phyloP scores from a whole-genome alignment of 768 basidiomycete genomes.

The Tylopilus plumbeoviolaceoides region DNA sequence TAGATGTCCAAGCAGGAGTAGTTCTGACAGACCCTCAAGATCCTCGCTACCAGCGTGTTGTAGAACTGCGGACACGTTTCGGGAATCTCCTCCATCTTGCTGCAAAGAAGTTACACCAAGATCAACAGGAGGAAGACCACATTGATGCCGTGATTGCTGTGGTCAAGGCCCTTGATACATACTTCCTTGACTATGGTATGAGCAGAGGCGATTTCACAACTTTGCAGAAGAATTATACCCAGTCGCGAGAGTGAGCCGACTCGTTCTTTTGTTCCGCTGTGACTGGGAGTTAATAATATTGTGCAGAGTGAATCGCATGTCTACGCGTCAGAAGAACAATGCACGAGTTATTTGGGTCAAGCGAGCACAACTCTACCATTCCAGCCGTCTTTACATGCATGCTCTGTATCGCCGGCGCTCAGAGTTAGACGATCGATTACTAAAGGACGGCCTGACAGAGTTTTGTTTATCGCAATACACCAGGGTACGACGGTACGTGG shows the following conservation, averaged over 20 bases:
- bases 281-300: not conserved
- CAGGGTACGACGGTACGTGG: slow-evolving; percentile 61
- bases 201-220: slow-evolving; percentile 54
- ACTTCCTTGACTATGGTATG: slow-evolving; percentile 68
- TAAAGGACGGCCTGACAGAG: slow-evolving; percentile 61
- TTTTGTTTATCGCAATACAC: slow-evolving; percentile 79
- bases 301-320: slow-evolving; percentile 58
- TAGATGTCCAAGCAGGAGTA: slow-evolving; percentile 73
- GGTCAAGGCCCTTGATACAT: slow-evolving; percentile 70
- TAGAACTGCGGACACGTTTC: slow-evolving; percentile 55
- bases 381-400: slow-evolving; percentile 72
- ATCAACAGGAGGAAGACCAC: slow-evolving; percentile 70
- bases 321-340: slow-evolving; percentile 70
- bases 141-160: slow-evolving; percentile 80
- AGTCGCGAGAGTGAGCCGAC: slow-evolving; percentile 27
- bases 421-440: slow-evolving; percentile 64
- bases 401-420: slow-evolving; percentile 71
- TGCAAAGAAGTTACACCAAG: slow-evolving; percentile 57
- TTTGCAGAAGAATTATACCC: slow-evolving; percentile 46
- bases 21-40: slow-evolving; percentile 70
- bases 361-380: slow-evolving; percentile 76
- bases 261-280: not conserved
- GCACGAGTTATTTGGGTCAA: slow-evolving; percentile 71
- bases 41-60: slow-evolving; percentile 64
- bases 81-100: slow-evolving; percentile 67